Evolutionary conservation across 352 stramenopile genomes (phyloP).

Genomic region (Pythium insidiosum): DNA sequence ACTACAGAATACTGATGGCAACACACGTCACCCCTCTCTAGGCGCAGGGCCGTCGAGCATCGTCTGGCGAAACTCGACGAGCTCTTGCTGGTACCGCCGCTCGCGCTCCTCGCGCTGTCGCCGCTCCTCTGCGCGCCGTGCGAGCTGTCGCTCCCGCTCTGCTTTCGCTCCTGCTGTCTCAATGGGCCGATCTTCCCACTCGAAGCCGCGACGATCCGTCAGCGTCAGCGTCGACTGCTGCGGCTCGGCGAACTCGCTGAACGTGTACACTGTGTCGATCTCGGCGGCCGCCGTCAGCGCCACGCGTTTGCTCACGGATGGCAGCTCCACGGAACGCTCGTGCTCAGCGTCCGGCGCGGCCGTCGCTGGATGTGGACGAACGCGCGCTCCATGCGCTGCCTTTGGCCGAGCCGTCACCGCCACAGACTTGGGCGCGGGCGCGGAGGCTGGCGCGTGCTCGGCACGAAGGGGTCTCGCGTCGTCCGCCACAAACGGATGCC

Average conservation of each 20-base stretch:
- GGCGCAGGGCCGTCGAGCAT: too few relatives aligned
- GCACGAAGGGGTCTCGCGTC: conserved; percentile 1
- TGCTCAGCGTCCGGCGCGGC: too few relatives aligned
- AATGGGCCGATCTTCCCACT: conserved; percentile 50
- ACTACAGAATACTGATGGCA: too few relatives aligned
- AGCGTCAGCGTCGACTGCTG: neutral
- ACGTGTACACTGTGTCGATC: conserved; percentile 14
- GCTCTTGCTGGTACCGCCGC: conserved; percentile 42
- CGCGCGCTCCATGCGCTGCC: conserved; percentile 2
- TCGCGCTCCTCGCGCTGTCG: conserved; percentile 35
- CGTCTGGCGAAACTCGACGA: conserved; percentile 28
- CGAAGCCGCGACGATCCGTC: too few relatives aligned
- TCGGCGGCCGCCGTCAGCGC: too few relatives aligned
- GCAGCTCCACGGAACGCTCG: too few relatives aligned
- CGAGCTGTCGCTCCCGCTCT: conserved; percentile 20
- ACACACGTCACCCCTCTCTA: too few relatives aligned
- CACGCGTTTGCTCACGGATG: too few relatives aligned
- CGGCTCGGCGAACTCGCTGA: conserved; percentile 16
- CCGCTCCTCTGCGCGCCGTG: conserved; percentile 10
- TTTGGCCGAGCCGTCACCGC: too few relatives aligned
- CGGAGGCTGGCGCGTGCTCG: conserved; percentile 2
- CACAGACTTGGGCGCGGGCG: too few relatives aligned
- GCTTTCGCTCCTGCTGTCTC: conserved; percentile 26
- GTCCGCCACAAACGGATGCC: conserved; percentile 79
- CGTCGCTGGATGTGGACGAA: conserved; percentile 1